phyloP scores from a whole-genome alignment of 768 basidiomycete genomes.

The Boletus sensibilis region DNA sequence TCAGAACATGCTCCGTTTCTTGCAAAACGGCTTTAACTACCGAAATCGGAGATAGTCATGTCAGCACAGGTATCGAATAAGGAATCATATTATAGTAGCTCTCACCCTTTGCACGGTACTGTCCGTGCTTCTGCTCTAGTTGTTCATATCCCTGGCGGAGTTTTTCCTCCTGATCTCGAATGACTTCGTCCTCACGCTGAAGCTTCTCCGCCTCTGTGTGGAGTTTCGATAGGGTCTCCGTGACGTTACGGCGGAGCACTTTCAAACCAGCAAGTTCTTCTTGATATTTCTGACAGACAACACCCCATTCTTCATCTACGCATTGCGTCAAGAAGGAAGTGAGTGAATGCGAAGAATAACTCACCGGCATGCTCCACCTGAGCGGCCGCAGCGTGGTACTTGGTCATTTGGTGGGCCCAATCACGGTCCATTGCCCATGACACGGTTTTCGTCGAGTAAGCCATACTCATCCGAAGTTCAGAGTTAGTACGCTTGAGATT shows the following conservation, averaged over 20 bases:
- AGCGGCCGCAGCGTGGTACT: constrained; percentile 41
- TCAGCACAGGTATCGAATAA: constrained; percentile 4
- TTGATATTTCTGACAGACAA: constrained; percentile 53
- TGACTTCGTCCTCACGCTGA: constrained; percentile 39
- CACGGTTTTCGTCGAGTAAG: constrained; percentile 60
- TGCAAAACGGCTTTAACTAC: constrained; percentile 43
- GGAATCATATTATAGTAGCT: not conserved
- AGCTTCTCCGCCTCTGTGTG: constrained; percentile 41
- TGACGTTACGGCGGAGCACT: constrained; percentile 53
- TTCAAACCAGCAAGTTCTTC: constrained; percentile 64
- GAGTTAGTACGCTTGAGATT: constrained; percentile 59
- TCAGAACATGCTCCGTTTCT: constrained; percentile 45
- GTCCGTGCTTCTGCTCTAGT: constrained; percentile 41
- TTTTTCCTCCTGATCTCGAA: constrained; percentile 42
- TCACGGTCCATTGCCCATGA: constrained; percentile 75
- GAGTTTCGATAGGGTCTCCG: constrained; percentile 39
- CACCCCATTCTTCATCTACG: constrained; percentile 59
- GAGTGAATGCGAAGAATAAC: constrained; percentile 9
- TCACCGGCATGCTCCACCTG: constrained; percentile 42
- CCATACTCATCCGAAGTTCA: constrained; percentile 44
- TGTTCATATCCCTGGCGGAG: constrained; percentile 38
- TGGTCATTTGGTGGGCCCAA: constrained; percentile 54
- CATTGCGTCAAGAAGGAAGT: not conserved
- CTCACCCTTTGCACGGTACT: constrained; percentile 44
- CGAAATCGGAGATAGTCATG: not conserved